Conservation (phyloP, 2,329 filamentous ascomycete species). For the Neonectria hederae region DNA sequence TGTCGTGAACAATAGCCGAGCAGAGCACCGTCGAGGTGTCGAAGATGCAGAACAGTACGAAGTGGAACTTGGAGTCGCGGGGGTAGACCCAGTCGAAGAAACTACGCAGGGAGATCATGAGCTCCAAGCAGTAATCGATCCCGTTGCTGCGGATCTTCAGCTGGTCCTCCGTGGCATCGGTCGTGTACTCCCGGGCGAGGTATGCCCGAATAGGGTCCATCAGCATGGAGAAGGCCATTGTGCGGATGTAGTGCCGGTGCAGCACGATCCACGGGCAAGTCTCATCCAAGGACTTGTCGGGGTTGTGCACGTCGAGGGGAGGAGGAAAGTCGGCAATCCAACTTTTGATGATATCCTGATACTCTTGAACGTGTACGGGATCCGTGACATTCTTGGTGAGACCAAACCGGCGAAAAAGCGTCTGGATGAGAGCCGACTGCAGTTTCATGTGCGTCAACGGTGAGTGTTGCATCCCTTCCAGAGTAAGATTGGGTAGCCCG, state of each 20-base stretch:
- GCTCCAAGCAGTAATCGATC: constrained; percentile 54
- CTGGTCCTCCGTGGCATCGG: constrained; percentile 44
- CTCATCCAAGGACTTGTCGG: constrained; percentile 54
- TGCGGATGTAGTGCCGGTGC: constrained; percentile 58
- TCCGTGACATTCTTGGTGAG: constrained; percentile 41
- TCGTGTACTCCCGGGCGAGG: constrained; percentile 50
- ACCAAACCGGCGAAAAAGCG: constrained; percentile 46
- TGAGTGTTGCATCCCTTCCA: constrained; percentile 46
- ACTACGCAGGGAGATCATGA: constrained; percentile 51
- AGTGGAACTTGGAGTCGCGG: constrained; percentile 58
- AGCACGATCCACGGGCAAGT: constrained; percentile 54
- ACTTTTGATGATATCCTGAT: constrained; percentile 48
- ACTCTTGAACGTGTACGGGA: constrained; percentile 45
- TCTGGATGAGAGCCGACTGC: constrained; percentile 47
- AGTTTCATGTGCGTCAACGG: constrained; percentile 50
- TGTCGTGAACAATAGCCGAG: constrained; percentile 61
- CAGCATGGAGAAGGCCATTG: constrained; percentile 55
- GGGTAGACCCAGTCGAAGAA: constrained; percentile 57
- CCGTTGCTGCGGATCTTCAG: constrained; percentile 52
- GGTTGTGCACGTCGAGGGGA: constrained; percentile 49
- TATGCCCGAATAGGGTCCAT: constrained; percentile 57
- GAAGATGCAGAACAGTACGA: constrained; percentile 60
- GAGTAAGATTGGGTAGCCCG: constrained; percentile 44
- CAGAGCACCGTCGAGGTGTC: constrained; percentile 61
- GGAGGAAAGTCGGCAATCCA: constrained; percentile 57